Evolutionary conservation across 129 eudicot species (phyloP).

Genomic region (Solidago caesia): DNA sequence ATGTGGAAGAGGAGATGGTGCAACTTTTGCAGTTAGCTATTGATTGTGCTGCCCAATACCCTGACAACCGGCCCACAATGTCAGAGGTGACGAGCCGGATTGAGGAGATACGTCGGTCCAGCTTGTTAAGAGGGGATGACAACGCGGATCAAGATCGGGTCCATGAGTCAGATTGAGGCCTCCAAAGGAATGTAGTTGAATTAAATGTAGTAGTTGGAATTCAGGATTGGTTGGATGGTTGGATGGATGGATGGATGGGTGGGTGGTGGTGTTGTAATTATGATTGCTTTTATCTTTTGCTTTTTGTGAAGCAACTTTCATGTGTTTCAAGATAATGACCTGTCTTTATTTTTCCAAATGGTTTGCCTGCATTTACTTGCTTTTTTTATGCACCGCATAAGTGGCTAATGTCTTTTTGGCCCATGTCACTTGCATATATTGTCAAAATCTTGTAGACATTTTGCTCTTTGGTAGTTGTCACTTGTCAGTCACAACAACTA

Average conservation of each 20-base stretch:
- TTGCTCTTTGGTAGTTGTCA: too few species aligned
- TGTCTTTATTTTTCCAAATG: neutral
- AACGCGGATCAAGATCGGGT: conserved; percentile 32
- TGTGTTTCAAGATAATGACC: conserved; percentile 20
- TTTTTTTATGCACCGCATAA: neutral
- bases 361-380: neutral
- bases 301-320: conserved; percentile 23
- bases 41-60: conserved; percentile 85
- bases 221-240: neutral
- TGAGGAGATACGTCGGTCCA: conserved; percentile 53
- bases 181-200: conserved; percentile 18
- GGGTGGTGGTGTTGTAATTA: conserved; percentile 21
- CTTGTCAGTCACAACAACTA: too few species aligned
- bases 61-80: conserved; percentile 80
- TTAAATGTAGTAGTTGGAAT: conserved; percentile 27
- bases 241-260: neutral
- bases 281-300: conserved; percentile 28
- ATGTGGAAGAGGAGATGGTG: conserved; percentile 89
- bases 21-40: conserved; percentile 75
- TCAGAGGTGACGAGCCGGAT: conserved; percentile 49
- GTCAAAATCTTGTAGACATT: neutral
- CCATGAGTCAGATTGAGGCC: conserved; percentile 37
- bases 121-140: conserved; percentile 19
- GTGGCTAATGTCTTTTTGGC: neutral
- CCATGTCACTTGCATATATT: neutral